Base-by-base conservation (phyloP, 78 protist genomes). In the Protostelium mycophagum region DNA sequence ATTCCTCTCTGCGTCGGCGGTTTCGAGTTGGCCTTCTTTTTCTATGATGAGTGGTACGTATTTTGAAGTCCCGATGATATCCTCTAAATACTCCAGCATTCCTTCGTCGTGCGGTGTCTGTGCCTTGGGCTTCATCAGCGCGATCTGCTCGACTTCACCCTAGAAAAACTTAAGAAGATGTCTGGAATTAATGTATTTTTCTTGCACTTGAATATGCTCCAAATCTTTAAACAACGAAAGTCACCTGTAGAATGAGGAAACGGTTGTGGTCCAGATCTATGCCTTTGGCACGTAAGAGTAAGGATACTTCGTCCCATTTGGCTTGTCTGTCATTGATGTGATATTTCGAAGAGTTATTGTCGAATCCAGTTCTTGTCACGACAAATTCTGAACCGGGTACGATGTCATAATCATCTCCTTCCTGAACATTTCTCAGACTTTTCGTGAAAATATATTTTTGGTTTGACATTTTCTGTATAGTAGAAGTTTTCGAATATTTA, bases 81-180 rank as follows among this genome's bases (percentile, higher is more conserved):
- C 99, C 87, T 99, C 99, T 28, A 99, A 90, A 95, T 98, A 99
- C 90, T 99, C 99, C 39, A 99, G 96, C 63, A 99, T 93, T 34
- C 99, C 99, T 28, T 92, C 98, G n/a, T 98, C 99, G 87, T 92
- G 35, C 36, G 89, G 90, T 0, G 23, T 83, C 73, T 23, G 91
- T 1, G 97, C 98, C 91, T 98, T 99, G 35, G 99, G 99, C 93
- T 97, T 97, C 99, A 99, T 99, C 96, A 97, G 83, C 28, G 99
- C 92, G 28, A 99, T 99, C 91, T 90, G 95, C 93, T 99, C 99
- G 28, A 99, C 99, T 91, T 99, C 99, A 31, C 99, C 99, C 96
- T 96, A 31, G 39, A 88, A 16, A 28, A 34, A 38, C 34, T 28
- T 34, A 83, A 38, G 28, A 0, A 73, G 37, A 28, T 1, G 36